Percentiles rank a stretch among this genome's conserved stretches.
These are phyloP conservation scores for Cyberlindnera japonica DNA, from an alignment of 805 yeast species.

Conservation along the genomic window DNA sequence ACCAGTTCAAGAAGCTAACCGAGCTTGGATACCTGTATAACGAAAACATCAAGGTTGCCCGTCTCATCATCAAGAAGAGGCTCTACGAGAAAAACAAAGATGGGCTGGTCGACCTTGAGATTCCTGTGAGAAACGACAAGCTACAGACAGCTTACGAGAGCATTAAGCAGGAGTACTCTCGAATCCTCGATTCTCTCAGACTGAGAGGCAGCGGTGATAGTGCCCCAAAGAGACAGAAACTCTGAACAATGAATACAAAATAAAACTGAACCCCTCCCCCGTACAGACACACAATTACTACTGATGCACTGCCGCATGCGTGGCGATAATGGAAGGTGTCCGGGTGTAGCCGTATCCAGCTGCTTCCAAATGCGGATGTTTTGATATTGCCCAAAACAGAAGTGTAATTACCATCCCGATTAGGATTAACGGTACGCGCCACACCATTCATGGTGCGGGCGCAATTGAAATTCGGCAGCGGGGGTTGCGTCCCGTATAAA, in stretches of 20 bases:
- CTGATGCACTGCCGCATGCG: no score
- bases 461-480: slow-evolving; percentile 7
- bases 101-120: slow-evolving; percentile 63
- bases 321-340: no score
- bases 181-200: slow-evolving; percentile 38
- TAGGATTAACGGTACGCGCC: slow-evolving; percentile 2
- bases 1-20: slow-evolving; percentile 72
- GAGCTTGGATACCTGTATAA: slow-evolving; percentile 63
- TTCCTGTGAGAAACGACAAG: slow-evolving; percentile 61
- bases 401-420: slow-evolving; percentile 3
- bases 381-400: slow-evolving; percentile 2
- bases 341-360: no score
- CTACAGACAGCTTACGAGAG: slow-evolving; percentile 70
- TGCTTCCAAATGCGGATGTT: slow-evolving; percentile 7
- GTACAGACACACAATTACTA: no score
- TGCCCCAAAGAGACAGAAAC: slow-evolving; percentile 20
- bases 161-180: slow-evolving; percentile 64
- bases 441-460: slow-evolving; percentile 1
- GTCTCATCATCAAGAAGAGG: slow-evolving; percentile 69
- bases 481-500: slow-evolving; percentile 4
- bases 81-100: slow-evolving; percentile 77
- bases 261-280: no score
- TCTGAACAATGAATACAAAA: no score
- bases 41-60: slow-evolving; percentile 32
- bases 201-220: slow-evolving; percentile 13